Base-by-base conservation (phyloP, 2,329 filamentous ascomycete genomes). In the Talaromyces rugulosus region DNA sequence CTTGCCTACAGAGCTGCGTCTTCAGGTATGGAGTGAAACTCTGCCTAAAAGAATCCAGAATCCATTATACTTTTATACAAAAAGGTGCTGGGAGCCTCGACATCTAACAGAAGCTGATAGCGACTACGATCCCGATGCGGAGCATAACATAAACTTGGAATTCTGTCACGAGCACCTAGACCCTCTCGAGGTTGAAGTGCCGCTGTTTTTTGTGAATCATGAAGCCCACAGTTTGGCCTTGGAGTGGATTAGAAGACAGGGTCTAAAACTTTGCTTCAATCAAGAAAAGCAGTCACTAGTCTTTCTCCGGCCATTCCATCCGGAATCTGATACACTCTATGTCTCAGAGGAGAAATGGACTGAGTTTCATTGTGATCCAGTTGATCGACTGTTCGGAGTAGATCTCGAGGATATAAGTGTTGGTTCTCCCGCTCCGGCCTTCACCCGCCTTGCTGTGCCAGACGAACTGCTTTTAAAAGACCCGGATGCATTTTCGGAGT, bases 131-230 rank as follows among this genome's bases (percentile, higher is more conserved):
- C 56, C 62, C 18, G 16, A 62, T 30, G 60, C 63, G 28, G 60
- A 62, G 16, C 16, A 51, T 27, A 63, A 66, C 31, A 16, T 65
- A 6, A 33, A 54, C 56, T 58, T 64, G n/a, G 63, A 67, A 53
- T 68, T 69, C 51, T 52, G 50, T 23, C 56, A 63, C 47, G 61
- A 62, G 1, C 31, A 59, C 28, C 51, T 69, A 9, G 60, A 62
- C 18, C 52, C 58, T 16, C 18, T 59, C 27, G 36, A 60, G 28
- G 51, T 69, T 34, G 62, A 68, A 12, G 56, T 69, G 9, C 65
- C 66, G 33, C 28, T 67, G 16, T 63, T 59, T 56, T 61, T 63
- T 18, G 67, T 68, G 58, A 68, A 67, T 60, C 62, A 51, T 33
- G 67, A 69, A 51, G 66, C 67, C 47, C 67, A 60, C 27, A 33